These are phyloP conservation scores for Omphalotus olearius DNA, from an alignment of 1,284 basidiomycete genomes.

Conservation along the genomic window DNA sequence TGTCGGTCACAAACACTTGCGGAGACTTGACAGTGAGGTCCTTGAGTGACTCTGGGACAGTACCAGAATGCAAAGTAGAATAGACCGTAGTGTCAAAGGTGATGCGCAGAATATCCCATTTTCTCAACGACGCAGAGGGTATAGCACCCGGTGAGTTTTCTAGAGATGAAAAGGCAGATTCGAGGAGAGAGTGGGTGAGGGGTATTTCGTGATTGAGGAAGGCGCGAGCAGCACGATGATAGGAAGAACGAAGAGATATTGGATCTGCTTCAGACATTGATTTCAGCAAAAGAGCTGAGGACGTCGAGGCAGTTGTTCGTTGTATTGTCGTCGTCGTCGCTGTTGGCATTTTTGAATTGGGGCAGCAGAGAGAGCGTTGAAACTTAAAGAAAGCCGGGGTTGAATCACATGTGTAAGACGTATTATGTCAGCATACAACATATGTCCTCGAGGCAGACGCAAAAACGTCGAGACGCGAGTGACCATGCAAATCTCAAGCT, in stretches of 20 bases:
- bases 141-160: constrained; percentile 36
- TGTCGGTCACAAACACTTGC: constrained; percentile 48
- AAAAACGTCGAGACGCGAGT: too few species aligned
- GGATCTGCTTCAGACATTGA: constrained; percentile 31
- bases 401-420: too few species aligned
- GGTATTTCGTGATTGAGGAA: constrained; percentile 68
- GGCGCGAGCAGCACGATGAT: constrained; percentile 69
- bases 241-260: constrained; percentile 57
- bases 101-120: constrained; percentile 81
- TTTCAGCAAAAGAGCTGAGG: too few species aligned
- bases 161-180: constrained; percentile 61
- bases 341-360: too few species aligned
- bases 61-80: constrained; percentile 35
- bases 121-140: constrained; percentile 54
- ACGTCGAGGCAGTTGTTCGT: too few species aligned
- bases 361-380: too few species aligned
- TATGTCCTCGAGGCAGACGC: too few species aligned
- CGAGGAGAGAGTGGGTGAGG: constrained; percentile 58
- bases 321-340: too few species aligned
- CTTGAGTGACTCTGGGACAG: constrained; percentile 47
- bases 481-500: too few species aligned
- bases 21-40: constrained; percentile 53
- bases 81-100: constrained; percentile 75
- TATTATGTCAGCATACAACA: too few species aligned
- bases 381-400: too few species aligned